Evolutionary conservation across 2,329 filamentous ascomycete genomes (phyloP).

Genomic region (Fonsecaea monophora): DNA sequence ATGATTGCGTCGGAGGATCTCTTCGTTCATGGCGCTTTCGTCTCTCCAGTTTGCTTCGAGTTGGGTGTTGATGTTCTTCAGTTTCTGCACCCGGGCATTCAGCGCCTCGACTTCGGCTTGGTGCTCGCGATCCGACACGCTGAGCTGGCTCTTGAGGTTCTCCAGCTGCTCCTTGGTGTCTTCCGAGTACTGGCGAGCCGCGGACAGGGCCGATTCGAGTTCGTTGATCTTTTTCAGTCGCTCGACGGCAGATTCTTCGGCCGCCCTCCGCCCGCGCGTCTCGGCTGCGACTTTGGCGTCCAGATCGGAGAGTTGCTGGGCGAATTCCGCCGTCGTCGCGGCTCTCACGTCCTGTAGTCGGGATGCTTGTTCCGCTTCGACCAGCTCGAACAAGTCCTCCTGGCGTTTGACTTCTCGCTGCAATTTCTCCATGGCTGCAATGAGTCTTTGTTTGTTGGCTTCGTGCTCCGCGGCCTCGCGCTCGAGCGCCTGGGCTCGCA

Average conservation of each 20-base stretch:
- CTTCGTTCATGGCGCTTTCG: constrained; percentile 43
- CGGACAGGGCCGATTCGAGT: constrained; percentile 46
- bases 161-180: constrained; percentile 47
- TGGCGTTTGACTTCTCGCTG: constrained; percentile 52
- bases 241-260: constrained; percentile 47
- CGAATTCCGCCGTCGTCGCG: constrained; percentile 42
- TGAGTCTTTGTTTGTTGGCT: constrained; percentile 51
- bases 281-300: constrained; percentile 46
- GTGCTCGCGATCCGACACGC: constrained; percentile 42
- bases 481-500: constrained; percentile 52
- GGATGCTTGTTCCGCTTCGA: constrained; percentile 50
- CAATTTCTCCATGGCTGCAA: constrained; percentile 53
- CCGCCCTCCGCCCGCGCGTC: constrained; percentile 44
- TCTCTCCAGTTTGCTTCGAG: constrained; percentile 48
- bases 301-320: constrained; percentile 45
- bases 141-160: constrained; percentile 40
- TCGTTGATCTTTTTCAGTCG: constrained; percentile 47
- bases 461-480: constrained; percentile 50
- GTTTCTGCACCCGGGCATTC: constrained; percentile 46
- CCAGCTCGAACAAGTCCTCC: constrained; percentile 50
- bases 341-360: constrained; percentile 49
- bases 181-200: constrained; percentile 46
- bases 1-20: constrained; percentile 45
- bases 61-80: constrained; percentile 46
- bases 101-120: constrained; percentile 49